A percentile compares a stretch with the other conserved stretches of the same genome.
These are phyloP conservation scores for Cadophora sp. DNA, from an alignment of 2,329 filamentous ascomycete species.

Conservation along the genomic window DNA sequence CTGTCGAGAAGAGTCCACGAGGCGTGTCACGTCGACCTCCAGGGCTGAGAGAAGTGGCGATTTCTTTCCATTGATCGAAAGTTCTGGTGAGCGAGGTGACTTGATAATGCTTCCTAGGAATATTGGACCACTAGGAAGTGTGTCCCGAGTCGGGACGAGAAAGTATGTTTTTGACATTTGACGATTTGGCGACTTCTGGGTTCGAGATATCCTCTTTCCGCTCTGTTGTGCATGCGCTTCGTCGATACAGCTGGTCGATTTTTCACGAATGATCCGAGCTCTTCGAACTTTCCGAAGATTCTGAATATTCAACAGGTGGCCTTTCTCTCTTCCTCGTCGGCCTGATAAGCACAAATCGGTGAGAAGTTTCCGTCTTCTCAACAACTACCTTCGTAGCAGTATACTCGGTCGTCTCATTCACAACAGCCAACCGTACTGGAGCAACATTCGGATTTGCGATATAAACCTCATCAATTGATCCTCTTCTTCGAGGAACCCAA, in stretches of 20 bases:
- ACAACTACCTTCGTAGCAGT: slow-evolving; percentile 16
- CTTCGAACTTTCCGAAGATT: slow-evolving; percentile 16
- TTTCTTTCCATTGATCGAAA: slow-evolving; percentile 20
- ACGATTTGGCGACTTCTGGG: too few relatives aligned
- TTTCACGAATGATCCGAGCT: slow-evolving; percentile 3
- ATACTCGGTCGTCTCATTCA: slow-evolving; percentile 6
- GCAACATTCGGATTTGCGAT: slow-evolving; percentile 27
- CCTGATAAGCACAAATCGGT: slow-evolving; percentile 6
- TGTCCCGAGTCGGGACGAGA: slow-evolving; percentile 22
- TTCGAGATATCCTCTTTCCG: too few relatives aligned
- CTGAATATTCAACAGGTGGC: slow-evolving; percentile 9
- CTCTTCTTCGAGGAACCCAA: slow-evolving; percentile 20
- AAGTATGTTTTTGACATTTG: slow-evolving; percentile 28
- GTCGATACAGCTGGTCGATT: neutral
- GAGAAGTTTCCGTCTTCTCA: slow-evolving; percentile 12
- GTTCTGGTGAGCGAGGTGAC: slow-evolving; percentile 24
- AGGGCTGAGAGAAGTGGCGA: slow-evolving; percentile 16
- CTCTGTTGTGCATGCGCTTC: too few relatives aligned
- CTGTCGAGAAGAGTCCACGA: slow-evolving; percentile 2
- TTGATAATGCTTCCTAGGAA: slow-evolving; percentile 31
- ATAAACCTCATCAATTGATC: slow-evolving; percentile 23
- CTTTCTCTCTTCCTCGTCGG: slow-evolving; percentile 11
- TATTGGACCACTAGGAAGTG: slow-evolving; percentile 25
- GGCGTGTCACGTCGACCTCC: slow-evolving; percentile 8
- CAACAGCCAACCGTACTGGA: slow-evolving; percentile 15